These are phyloP conservation scores for Candida wancherniae DNA, from an alignment of 805 yeast genomes.

Conservation along the genomic window DNA sequence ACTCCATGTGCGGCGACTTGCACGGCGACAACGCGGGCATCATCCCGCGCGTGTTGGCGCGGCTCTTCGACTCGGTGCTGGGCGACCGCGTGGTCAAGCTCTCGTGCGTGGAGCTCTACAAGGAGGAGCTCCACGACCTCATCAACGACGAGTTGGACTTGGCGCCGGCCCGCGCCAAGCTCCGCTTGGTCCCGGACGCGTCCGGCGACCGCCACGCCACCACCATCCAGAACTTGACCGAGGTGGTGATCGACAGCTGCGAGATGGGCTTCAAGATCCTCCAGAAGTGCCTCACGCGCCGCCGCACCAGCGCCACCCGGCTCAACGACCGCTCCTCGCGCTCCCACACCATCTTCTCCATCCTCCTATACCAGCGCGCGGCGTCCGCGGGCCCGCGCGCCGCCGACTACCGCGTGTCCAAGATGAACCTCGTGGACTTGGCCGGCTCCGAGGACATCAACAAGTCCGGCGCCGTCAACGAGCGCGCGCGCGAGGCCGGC, in stretches of 20 bases:
- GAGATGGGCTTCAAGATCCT: conserved; percentile 53
- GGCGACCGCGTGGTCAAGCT: conserved; percentile 64
- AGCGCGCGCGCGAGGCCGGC: conserved; percentile 91
- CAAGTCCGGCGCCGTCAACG: conserved; percentile 81
- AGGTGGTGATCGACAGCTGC: conserved; percentile 50
- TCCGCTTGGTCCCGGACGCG: conserved; percentile 12
- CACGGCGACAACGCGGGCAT: conserved; percentile 48
- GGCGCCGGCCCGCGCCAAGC: conserved; percentile 22
- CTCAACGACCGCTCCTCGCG: conserved; percentile 71
- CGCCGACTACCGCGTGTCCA: conserved; percentile 42
- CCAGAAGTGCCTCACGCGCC: conserved; percentile 50
- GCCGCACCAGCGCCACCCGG: conserved; percentile 69
- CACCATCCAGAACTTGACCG: conserved; percentile 61
- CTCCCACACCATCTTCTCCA: conserved; percentile 73
- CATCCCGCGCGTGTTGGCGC: conserved; percentile 43
- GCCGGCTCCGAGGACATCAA: conserved; percentile 93
- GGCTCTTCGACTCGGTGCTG: conserved; percentile 47
- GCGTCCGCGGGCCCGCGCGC: conserved; percentile 26
- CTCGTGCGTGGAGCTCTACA: conserved; percentile 81
- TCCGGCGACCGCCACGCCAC: conserved; percentile 24
- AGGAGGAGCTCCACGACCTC: conserved; percentile 78
- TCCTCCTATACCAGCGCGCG: conserved; percentile 46
- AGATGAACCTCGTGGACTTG: conserved; percentile 81
- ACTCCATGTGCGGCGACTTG: conserved; percentile 57
- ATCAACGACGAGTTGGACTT: conserved; percentile 42